Conservation (phyloP, 306 rosid genomes). For the Argentina anserina region DNA sequence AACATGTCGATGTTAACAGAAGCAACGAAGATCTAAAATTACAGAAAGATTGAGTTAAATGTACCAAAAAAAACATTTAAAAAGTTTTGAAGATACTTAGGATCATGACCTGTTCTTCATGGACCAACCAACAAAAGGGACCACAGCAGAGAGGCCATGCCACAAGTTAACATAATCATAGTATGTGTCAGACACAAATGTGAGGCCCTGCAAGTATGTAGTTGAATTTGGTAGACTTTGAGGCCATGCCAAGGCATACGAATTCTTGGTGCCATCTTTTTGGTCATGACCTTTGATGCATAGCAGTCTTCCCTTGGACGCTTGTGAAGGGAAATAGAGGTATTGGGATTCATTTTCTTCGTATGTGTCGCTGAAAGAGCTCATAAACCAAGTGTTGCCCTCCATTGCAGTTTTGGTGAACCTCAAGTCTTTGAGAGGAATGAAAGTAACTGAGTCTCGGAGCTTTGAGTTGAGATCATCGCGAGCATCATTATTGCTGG, state of each 20-base stretch:
- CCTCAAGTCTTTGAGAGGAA: conserved; percentile 32
- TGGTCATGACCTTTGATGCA: conserved; percentile 24
- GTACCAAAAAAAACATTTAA: not conserved
- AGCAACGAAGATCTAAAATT: not conserved
- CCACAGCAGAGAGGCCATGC: conserved; percentile 23
- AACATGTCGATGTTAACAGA: not conserved
- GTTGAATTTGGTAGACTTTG: conserved; percentile 24
- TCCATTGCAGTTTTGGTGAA: conserved; percentile 20
- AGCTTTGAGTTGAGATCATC: conserved; percentile 12
- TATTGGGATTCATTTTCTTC: conserved; percentile 22
- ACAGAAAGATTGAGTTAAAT: not conserved
- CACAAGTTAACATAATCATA: conserved; percentile 32
- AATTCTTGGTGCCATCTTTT: conserved; percentile 23
- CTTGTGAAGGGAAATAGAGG: conserved; percentile 23
- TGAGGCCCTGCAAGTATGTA: conserved; percentile 18
- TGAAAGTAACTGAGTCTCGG: conserved; percentile 25
- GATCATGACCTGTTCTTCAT: conserved; percentile 7
- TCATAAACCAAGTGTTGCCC: conserved; percentile 36
- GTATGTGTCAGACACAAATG: conserved; percentile 28
- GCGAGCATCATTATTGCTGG: not conserved
- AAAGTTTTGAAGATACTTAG: not conserved
- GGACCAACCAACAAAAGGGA: conserved; percentile 38
- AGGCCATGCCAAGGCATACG: conserved; percentile 31
- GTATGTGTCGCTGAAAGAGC: conserved; percentile 20
- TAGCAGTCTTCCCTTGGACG: conserved; percentile 20